A percentile compares a stretch with the other conserved stretches of the same genome.
These are phyloP conservation scores for Neospora caninum DNA, from an alignment of 169 alveolate genomes.

Conservation along the genomic window DNA sequence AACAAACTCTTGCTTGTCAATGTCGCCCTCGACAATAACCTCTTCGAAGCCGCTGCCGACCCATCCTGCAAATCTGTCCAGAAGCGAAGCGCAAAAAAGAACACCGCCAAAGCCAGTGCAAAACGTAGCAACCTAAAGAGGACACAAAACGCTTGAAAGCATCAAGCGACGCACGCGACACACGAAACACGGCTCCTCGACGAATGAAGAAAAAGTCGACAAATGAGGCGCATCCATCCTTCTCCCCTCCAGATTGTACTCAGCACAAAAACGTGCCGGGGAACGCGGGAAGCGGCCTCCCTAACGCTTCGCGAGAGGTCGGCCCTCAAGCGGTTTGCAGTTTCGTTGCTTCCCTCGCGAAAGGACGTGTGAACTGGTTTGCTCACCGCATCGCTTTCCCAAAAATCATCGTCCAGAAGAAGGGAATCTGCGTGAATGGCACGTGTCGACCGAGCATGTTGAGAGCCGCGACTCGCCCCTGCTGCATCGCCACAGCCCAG, in stretches of 20 bases:
- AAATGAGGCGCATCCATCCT: too few relatives aligned
- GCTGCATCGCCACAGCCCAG: slow-evolving; percentile 68
- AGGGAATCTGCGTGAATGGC: slow-evolving; percentile 63
- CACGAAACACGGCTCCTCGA: too few relatives aligned
- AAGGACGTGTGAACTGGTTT: too few relatives aligned
- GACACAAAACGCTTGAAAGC: not conserved
- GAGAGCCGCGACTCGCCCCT: slow-evolving; percentile 67
- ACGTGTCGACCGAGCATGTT: slow-evolving; percentile 63
- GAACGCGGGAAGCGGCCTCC: too few relatives aligned
- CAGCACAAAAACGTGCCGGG: too few relatives aligned
- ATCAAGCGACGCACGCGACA: too few relatives aligned
- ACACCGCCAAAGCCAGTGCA: not conserved
- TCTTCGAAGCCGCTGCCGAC: slow-evolving; percentile 53
- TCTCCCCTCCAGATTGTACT: too few relatives aligned
- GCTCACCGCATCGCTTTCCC: slow-evolving; percentile 65
- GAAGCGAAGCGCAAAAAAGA: not conserved
- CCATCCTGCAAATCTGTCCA: slow-evolving; percentile 60
- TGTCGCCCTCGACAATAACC: slow-evolving; percentile 68
- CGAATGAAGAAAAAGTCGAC: too few relatives aligned
- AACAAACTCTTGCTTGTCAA: slow-evolving; percentile 60
- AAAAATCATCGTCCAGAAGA: slow-evolving; percentile 66
- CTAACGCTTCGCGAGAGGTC: too few relatives aligned
- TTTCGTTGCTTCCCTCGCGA: too few relatives aligned
- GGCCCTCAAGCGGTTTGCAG: too few relatives aligned
- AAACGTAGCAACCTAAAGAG: not conserved